Evolutionary conservation across 1,139 yeast genomes (phyloP).

Genomic region (Meyerozyma sp.): DNA sequence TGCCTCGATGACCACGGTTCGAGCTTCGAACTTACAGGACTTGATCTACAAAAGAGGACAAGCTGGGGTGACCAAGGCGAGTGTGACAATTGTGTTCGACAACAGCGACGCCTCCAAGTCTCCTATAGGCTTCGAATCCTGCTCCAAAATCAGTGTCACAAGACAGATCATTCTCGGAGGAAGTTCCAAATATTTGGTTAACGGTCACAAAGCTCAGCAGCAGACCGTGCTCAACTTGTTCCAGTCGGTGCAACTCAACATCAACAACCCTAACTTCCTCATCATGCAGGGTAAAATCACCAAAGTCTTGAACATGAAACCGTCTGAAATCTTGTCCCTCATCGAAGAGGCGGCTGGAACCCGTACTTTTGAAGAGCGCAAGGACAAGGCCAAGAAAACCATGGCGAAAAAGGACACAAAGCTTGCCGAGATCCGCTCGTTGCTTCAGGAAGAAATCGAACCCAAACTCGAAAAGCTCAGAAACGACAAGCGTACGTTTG

Average conservation of each 20-base stretch:
- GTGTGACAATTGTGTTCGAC: slow-evolving; percentile 93
- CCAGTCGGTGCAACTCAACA: slow-evolving; percentile 91
- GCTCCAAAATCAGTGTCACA: slow-evolving; percentile 81
- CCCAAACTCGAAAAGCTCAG: slow-evolving; percentile 84
- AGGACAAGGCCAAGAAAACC: slow-evolving; percentile 86
- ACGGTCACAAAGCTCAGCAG: slow-evolving; percentile 96
- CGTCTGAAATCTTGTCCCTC: slow-evolving; percentile 79
- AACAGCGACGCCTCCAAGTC: slow-evolving; percentile 70
- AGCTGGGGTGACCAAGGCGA: slow-evolving; percentile 96
- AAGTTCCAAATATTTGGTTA: slow-evolving; percentile 83
- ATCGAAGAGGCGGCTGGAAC: slow-evolving; percentile 99
- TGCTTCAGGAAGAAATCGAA: slow-evolving; percentile 82
- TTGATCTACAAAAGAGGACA: slow-evolving; percentile 95
- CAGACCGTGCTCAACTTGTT: slow-evolving; percentile 85
- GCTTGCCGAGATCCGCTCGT: slow-evolving; percentile 66
- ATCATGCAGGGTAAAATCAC: slow-evolving; percentile 99
- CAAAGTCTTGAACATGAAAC: slow-evolving; percentile 94
- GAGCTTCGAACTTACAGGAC: slow-evolving; percentile 92
- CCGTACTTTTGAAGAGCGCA: slow-evolving; percentile 87
- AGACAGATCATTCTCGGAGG: slow-evolving; percentile 92
- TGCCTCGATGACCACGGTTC: slow-evolving; percentile 85
- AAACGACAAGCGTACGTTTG: slow-evolving; percentile 72
- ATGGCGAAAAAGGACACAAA: slow-evolving; percentile 89
- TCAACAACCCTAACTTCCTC: slow-evolving; percentile 92
- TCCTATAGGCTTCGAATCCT: slow-evolving; percentile 84